These are phyloP conservation scores for Penicillium sp. DNA, from an alignment of 2,329 filamentous ascomycete species.

Conservation along the genomic window DNA sequence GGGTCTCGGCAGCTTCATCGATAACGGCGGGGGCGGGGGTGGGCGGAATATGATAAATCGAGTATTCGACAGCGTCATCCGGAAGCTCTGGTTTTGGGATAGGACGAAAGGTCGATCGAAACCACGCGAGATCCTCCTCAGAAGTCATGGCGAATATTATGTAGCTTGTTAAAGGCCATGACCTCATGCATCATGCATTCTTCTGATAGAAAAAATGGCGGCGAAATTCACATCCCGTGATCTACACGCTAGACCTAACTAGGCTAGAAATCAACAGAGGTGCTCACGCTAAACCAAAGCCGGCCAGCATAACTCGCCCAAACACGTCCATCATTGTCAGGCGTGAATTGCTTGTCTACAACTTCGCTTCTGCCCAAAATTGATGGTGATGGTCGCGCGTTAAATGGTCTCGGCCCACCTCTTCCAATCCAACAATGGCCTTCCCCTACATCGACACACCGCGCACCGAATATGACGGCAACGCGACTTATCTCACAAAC, in stretches of 20 bases:
- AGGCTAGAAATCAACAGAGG: slow-evolving; percentile 44
- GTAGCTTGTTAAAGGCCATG: slow-evolving; percentile 16
- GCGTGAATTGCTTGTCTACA: slow-evolving; percentile 1
- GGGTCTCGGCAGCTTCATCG: slow-evolving; percentile 50
- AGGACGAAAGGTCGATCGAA: slow-evolving; percentile 61
- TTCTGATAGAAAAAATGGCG: slow-evolving; percentile 21
- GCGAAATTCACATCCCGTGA: slow-evolving; percentile 26
- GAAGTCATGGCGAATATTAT: slow-evolving; percentile 37
- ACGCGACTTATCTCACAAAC: slow-evolving; percentile 73
- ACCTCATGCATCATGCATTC: slow-evolving; percentile 39
- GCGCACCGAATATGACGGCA: slow-evolving; percentile 70
- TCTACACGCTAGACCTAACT: slow-evolving; percentile 29
- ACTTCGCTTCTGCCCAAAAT: slow-evolving; percentile 3
- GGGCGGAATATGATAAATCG: slow-evolving; percentile 65
- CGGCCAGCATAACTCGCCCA: slow-evolving; percentile 26
- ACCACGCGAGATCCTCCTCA: slow-evolving; percentile 61
- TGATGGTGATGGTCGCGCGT: slow-evolving; percentile 28
- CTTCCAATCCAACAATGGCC: slow-evolving; percentile 51
- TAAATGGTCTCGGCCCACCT: slow-evolving; percentile 20
- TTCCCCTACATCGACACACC: slow-evolving; percentile 76
- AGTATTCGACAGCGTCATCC: slow-evolving; percentile 83
- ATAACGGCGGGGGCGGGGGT: slow-evolving; percentile 52
- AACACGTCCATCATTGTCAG: slow-evolving; percentile 29
- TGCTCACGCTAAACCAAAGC: slow-evolving; percentile 17
- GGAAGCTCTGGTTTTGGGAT: slow-evolving; percentile 64